Conservation (phyloP, 1,139 yeast genomes). For the Suhomyces chickasaworum region DNA sequence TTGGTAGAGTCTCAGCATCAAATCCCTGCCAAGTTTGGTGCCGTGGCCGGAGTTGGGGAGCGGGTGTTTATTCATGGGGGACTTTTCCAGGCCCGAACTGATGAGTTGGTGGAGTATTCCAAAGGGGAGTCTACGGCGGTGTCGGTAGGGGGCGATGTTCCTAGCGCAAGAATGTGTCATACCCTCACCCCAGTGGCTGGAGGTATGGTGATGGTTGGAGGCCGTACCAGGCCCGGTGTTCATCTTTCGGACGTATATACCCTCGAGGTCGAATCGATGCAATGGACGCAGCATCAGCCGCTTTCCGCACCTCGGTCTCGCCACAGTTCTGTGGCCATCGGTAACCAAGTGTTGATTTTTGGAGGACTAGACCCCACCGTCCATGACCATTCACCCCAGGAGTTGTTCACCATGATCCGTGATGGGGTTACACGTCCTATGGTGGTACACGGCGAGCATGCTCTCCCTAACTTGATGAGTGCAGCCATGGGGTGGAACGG, state of each 20-base stretch:
- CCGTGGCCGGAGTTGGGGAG: constrained; percentile 30
- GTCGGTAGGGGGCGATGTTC: constrained; percentile 16
- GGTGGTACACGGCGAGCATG: constrained; percentile 20
- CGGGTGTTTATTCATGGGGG: constrained; percentile 56
- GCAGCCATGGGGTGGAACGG: constrained; percentile 39
- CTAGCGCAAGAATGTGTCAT: constrained; percentile 64
- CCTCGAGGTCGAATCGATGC: constrained; percentile 34
- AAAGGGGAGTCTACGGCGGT: constrained; percentile 3
- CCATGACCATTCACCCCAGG: background rate
- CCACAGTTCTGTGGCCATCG: constrained; percentile 49
- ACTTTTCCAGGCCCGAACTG: constrained; percentile 45
- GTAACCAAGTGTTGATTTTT: constrained; percentile 45
- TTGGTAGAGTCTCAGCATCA: constrained; percentile 6
- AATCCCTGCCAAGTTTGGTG: constrained; percentile 51
- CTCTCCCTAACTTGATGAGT: constrained; percentile 24
- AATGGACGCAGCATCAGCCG: constrained; percentile 39
- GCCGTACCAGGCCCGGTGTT: constrained; percentile 63
- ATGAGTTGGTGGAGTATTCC: constrained; percentile 21
- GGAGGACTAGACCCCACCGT: constrained; percentile 47
- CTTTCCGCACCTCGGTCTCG: constrained; percentile 54
- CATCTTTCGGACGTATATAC: constrained; percentile 37
- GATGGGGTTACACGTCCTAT: constrained; percentile 18
- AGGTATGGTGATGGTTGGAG: constrained; percentile 57
- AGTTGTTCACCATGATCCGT: constrained; percentile 25
- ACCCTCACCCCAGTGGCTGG: constrained; percentile 40